Conservation (phyloP, 257 asterid genomes). For the Solanum chiquidenum region DNA sequence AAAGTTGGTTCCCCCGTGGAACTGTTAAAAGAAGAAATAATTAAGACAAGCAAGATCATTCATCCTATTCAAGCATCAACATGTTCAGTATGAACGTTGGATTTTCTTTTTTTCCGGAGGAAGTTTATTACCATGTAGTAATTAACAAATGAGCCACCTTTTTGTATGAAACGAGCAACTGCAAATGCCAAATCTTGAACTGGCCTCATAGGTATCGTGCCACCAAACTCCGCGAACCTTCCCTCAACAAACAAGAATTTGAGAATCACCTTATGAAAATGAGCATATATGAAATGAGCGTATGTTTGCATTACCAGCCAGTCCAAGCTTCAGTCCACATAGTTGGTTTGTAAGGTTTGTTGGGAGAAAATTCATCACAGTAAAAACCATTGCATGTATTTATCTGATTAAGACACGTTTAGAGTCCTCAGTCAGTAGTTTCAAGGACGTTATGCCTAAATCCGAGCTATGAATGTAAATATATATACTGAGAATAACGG, state of each 20-base stretch:
- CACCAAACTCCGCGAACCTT: slow-evolving; percentile 67
- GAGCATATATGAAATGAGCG: background rate
- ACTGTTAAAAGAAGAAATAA: slow-evolving; percentile 20
- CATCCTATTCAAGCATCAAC: background rate
- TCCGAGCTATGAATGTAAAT: background rate
- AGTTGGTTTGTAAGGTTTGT: slow-evolving; percentile 54
- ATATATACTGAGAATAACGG: background rate
- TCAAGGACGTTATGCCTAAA: background rate
- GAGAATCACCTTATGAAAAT: background rate
- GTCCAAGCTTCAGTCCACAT: slow-evolving; percentile 83
- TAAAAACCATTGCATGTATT: slow-evolving; percentile 66
- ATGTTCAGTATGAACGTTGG: background rate
- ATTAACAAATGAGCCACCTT: slow-evolving; percentile 54
- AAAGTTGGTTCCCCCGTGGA: slow-evolving; percentile 71
- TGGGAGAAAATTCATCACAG: slow-evolving; percentile 52
- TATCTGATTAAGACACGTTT: slow-evolving; percentile 27
- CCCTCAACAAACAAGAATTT: background rate
- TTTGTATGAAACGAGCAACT: slow-evolving; percentile 49
- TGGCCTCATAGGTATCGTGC: slow-evolving; percentile 42
- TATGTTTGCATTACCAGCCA: slow-evolving; percentile 31
- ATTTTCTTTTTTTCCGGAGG: background rate
- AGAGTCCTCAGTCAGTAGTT: background rate
- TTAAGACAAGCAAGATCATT: background rate
- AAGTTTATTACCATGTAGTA: slow-evolving; percentile 53
- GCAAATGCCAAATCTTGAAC: slow-evolving; percentile 74